phyloP scores from a whole-genome alignment of 2,329 filamentous ascomycete genomes.

The Thelonectria rubi region DNA sequence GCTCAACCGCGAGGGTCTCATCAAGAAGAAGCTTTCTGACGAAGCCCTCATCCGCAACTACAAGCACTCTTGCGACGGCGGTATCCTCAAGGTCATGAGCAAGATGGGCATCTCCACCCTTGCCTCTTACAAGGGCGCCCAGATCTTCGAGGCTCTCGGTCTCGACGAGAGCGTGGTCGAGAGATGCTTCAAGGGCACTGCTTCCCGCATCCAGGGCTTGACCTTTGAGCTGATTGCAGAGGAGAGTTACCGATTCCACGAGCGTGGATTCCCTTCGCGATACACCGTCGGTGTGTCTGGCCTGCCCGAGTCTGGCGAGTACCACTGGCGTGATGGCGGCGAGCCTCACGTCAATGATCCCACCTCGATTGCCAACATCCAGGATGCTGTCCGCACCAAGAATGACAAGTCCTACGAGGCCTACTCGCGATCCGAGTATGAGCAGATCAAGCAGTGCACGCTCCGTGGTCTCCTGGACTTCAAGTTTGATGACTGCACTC shows the following conservation, averaged over 20 bases:
- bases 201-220: slow-evolving; percentile 91
- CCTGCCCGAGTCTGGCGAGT: slow-evolving; percentile 91
- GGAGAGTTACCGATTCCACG: slow-evolving; percentile 93
- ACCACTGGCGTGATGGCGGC: slow-evolving; percentile 97
- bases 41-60: slow-evolving; percentile 92
- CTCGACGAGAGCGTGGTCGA: slow-evolving; percentile 93
- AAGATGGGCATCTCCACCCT: slow-evolving; percentile 99
- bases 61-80: slow-evolving; percentile 94
- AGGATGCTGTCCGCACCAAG: slow-evolving; percentile 95
- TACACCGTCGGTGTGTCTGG: slow-evolving; percentile 80
- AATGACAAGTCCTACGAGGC: slow-evolving; percentile 99
- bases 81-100: slow-evolving; percentile 98
- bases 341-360: slow-evolving; percentile 97
- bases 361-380: slow-evolving; percentile 93
- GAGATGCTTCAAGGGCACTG: slow-evolving; percentile 92
- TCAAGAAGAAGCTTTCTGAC: slow-evolving; percentile 86
- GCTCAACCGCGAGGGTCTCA: slow-evolving; percentile 91
- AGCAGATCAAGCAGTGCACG: slow-evolving; percentile 96
- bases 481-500: slow-evolving; percentile 85
- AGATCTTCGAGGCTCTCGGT: slow-evolving; percentile 96
- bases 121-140: slow-evolving; percentile 95
- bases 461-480: slow-evolving; percentile 95
- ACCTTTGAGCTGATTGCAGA: slow-evolving; percentile 94
- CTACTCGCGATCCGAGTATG: slow-evolving; percentile 91
- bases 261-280: slow-evolving; percentile 87